Conservation (phyloP, 139 green algal genomes). For the Picochlorum sp. region DNA sequence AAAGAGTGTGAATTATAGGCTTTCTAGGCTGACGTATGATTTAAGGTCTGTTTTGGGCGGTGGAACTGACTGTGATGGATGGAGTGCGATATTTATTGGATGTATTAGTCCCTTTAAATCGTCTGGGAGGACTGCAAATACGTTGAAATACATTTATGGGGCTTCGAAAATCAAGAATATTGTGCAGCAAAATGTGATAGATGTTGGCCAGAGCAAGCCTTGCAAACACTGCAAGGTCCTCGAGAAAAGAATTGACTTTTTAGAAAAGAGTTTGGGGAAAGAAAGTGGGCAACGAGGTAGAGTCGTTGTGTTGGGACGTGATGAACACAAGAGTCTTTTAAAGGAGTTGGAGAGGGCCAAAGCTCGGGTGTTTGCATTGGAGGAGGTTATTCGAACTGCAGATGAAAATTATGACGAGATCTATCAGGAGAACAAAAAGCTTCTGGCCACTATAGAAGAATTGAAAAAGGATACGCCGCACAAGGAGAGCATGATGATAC, state of each 20-base stretch:
- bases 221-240: neutral
- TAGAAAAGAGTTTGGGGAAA: neutral
- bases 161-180: constrained; percentile 14
- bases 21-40: constrained; percentile 12
- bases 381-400: constrained; percentile 1
- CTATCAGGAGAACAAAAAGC: neutral
- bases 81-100: constrained; percentile 25
- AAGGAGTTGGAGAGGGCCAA: neutral
- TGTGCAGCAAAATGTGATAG: constrained; percentile 6
- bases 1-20: constrained; percentile 10
- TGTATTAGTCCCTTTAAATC: constrained; percentile 12
- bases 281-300: neutral
- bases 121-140: constrained; percentile 7
- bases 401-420: neutral
- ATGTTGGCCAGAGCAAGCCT: neutral
- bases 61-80: constrained; percentile 10
- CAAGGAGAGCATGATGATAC: neutral
- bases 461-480: neutral
- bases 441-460: neutral
- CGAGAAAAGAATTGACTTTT: neutral
- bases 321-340: neutral
- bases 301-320: neutral
- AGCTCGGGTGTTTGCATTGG: constrained; percentile 2
- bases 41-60: constrained; percentile 19
- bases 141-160: constrained; percentile 9